Base-by-base conservation (phyloP, 2,329 filamentous ascomycete genomes). In the Colletotrichum noveboracense region DNA sequence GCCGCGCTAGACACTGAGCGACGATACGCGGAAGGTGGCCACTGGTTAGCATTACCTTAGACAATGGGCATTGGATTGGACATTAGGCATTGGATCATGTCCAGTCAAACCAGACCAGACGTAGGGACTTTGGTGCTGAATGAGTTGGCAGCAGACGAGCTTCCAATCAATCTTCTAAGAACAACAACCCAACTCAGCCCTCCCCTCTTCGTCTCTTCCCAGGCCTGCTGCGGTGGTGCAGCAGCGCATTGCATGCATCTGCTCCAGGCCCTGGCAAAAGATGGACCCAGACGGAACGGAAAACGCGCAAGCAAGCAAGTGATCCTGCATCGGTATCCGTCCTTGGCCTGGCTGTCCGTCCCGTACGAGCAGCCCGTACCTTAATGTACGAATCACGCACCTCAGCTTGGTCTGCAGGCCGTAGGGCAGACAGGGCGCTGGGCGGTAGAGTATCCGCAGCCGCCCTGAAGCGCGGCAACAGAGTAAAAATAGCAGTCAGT, bases 261-360 rank as follows among this genome's bases (percentile, higher is more conserved):
- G 48, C 61, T 66, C 36, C 34, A 66, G 28, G 62, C 32, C 62
- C 73, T 67, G 52, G 62, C 64, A 56, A 30, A 56, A 56, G 52
- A 72, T 72, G 73, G 58, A 58, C 36, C 56, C 69, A 73, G 62
- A 68, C 73, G 32, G 73, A 64, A 68, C 64, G 69, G 69, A 72
- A 64, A 68, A 64, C 52, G 55, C 67, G 36, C 68, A 66, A 61
- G 61, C 66, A 48, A 67, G 62, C n/a, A 58, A 65, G 66, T 21
- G 21, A 43, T 56, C 16, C 48, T 66, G 64, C 65, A 52, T 52
- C 55, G 52, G 61, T 66, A 74, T 71, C 28, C 60, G 60, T 65
- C 48, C 56, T 34, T 62, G 56, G 56, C 56, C 26, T 28, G 34
- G 58, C 52, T 61, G 32, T 48, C 43, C 21, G 16, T 26, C 43